Evolutionary conservation across 768 basidiomycete genomes (phyloP), one percentile per base, ranked within the genome.

Genomic region (Ephemerocybe angulata): DNA sequence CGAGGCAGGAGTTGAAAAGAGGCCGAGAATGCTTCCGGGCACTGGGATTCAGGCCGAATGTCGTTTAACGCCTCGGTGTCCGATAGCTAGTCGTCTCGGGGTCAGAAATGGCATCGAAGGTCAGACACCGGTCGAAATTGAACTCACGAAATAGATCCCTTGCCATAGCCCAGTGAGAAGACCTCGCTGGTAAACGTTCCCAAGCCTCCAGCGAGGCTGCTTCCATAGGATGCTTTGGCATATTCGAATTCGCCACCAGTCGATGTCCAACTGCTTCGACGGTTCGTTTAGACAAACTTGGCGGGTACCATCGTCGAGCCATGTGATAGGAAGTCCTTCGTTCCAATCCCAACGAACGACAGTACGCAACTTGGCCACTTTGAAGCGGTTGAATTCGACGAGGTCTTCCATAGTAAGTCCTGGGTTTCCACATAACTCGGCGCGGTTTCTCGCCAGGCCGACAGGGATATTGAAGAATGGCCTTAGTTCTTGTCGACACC

Each of bases 71-170:
- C 25, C 10, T 47, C 46, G 17, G 24, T 21, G 28, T 51, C 31
- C 22, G 58, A 35, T 35, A 50, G 21, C 48, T 50, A 22, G 10
- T 33, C 13, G 31, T 29, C 13, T 4, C 10, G 5, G 12, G 15
- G 13, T 8, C 28, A 33, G 25, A 13, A 33, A 10, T 17, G 33
- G 19, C 25, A 30, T 50, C 21, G 28, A 13, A 15, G 27, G 29
- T 40, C 37, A 53, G 53, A 48, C 33, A 42, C 7, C 35, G 40
- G 43, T 29, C 43, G 54, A 8, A 55, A 41, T 21, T 5, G 13
- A 7, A 78, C 84, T 55, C 51, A 87, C 86, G 52, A 83, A 68
- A 66, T 86, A 75, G 19, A 81, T 72, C 3, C 88, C 87, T 55
- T 84, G 77, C 84, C 82, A 88, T 4, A 79, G 69, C 2, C 86